Conservation (phyloP, 768 basidiomycete genomes). For the Phylloporus rhodoxanthus region DNA sequence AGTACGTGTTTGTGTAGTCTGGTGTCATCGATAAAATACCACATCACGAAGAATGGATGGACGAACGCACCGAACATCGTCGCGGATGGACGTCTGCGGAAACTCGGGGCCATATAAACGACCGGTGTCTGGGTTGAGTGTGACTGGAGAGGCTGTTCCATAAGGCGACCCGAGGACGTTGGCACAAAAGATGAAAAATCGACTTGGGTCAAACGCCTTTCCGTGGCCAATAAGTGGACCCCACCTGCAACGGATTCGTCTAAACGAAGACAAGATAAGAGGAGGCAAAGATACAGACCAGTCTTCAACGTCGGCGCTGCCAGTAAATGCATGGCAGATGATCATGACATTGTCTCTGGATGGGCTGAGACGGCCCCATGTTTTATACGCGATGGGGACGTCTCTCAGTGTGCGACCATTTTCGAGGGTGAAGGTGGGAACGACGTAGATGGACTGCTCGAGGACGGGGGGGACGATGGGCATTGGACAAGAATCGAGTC, state of each 20-base stretch:
- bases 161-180: conserved; percentile 95
- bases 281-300: conserved; percentile 54
- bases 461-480: conserved; percentile 31
- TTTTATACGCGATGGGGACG: conserved; percentile 92
- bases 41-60: not conserved
- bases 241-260: conserved; percentile 59
- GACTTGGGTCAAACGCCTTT: conserved; percentile 84
- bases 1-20: conserved; percentile 87
- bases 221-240: conserved; percentile 89
- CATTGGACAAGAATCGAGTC: not conserved
- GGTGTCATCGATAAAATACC: not conserved
- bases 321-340: conserved; percentile 97
- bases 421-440: conserved; percentile 80
- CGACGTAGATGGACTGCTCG: conserved; percentile 45
- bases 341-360: conserved; percentile 87
- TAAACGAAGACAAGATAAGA: not conserved
- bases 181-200: conserved; percentile 91
- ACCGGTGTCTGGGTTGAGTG: conserved; percentile 71
- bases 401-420: conserved; percentile 65
- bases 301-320: conserved; percentile 95
- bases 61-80: conserved; percentile 75
- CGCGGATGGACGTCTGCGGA: conserved; percentile 84
- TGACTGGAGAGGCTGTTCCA: conserved; percentile 85
- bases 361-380: conserved; percentile 86
- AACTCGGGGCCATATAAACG: conserved; percentile 87